Evolutionary conservation across 352 stramenopile genomes (phyloP), one percentile per base, ranked within the genome.

Genomic region (Elongisporangium undulatum): DNA sequence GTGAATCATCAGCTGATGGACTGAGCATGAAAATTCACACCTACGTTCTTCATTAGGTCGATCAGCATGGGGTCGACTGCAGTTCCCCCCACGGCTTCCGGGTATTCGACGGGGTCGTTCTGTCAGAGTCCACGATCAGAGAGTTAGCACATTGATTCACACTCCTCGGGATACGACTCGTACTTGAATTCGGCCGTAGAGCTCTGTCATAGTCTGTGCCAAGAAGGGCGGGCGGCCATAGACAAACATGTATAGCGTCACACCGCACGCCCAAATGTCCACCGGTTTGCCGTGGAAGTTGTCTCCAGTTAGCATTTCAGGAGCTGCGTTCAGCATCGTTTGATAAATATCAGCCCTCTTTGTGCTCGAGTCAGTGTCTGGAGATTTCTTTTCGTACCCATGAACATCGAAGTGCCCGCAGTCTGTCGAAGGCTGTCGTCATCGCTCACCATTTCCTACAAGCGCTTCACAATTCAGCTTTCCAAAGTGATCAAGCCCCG

Each of bases 211-310:
- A 13, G 77, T 83, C 51, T 95, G 79, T 24, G 90, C 92, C 61
- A 92, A 86, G 66, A 98, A 99, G 3, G 97, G 97, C 4, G 98
- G 77, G 38, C 82, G 81, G 16, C 94, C 94, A 55, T 97, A 98
- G 9, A 96, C 81, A 68, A 99, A 99, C 75, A 98, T 98, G 68
- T 97, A 99, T 3, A 99, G 67, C 62, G 95, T 99, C 29, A 99
- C 70, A 4, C 97, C 96, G 19, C 92, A 97, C 15, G 96, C 94
- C 97, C 97, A 99, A 16, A 99, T 87, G 69, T 99, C 97, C 16
- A 92, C 66, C 0, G 85, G 83, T 53, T 86, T 88, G 20, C 84
- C 84, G 29, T 82, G 81, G 62, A 92, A 94, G 20, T 75, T 86
- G 20, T 85, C 78, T 7, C 82, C 84, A 8, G 82, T 90, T 51